Conservation (phyloP, 2,329 filamentous ascomycete genomes). For the Rachicladosporium sp. region DNA sequence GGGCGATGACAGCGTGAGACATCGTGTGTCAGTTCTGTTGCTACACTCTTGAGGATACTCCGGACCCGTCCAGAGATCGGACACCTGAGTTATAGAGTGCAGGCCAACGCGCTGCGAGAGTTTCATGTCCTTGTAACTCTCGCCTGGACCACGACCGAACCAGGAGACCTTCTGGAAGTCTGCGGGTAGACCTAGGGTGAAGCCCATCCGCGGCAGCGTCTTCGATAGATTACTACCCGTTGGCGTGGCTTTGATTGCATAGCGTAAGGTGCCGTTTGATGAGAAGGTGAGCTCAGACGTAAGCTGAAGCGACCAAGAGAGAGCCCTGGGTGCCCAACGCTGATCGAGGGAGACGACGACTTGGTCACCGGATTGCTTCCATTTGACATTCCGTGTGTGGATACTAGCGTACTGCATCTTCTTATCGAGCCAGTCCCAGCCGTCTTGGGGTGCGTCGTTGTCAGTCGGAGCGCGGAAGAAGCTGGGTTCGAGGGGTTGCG, state of each 20-base stretch:
- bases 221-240: constrained; percentile 36
- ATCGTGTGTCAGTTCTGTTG: constrained; percentile 49
- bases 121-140: constrained; percentile 57
- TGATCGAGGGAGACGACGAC: constrained; percentile 11
- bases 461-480: constrained; percentile 56
- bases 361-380: constrained; percentile 4
- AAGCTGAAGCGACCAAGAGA: constrained; percentile 43
- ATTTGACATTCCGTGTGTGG: constrained; percentile 10
- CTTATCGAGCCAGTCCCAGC: constrained; percentile 42
- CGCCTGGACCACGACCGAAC: constrained; percentile 53
- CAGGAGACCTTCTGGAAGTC: constrained; percentile 41
- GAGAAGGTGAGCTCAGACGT: constrained; percentile 42
- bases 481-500: constrained; percentile 10
- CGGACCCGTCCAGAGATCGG: constrained; percentile 45
- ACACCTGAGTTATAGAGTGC: constrained; percentile 23
- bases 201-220: constrained; percentile 49
- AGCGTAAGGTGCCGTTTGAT: constrained; percentile 31
- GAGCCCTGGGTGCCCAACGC: constrained; percentile 40
- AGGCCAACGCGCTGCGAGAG: constrained; percentile 40
- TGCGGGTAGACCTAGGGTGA: constrained; percentile 42
- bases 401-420: constrained; percentile 11
- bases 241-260: constrained; percentile 28
- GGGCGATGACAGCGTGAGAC: constrained; percentile 30
- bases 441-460: constrained; percentile 46
- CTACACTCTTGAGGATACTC: constrained; percentile 58